Conservation (phyloP, 345 rosid genomes). For the Geranium brycei region DNA sequence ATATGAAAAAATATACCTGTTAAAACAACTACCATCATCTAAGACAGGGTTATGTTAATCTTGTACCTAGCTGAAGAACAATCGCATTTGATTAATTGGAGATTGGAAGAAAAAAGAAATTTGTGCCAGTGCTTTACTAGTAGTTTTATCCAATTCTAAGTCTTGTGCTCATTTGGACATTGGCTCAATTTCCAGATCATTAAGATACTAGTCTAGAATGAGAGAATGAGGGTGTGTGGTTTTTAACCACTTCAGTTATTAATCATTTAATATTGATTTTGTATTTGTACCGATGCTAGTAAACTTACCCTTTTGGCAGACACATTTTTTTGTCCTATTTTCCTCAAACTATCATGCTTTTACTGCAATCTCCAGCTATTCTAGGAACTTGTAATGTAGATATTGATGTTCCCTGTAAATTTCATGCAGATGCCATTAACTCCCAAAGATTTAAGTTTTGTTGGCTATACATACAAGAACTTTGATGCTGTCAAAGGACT, state of each 20-base stretch:
- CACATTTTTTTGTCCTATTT: neutral
- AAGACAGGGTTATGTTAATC: neutral
- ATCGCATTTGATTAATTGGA: no score
- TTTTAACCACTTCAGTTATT: neutral
- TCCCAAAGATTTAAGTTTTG: slow-evolving; percentile 86
- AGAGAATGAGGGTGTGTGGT: neutral
- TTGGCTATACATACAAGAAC: slow-evolving; percentile 94
- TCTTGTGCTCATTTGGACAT: neutral
- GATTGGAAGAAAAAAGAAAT: neutral
- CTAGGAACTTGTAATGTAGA: no score
- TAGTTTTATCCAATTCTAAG: neutral
- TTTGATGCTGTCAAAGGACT: slow-evolving; percentile 86
- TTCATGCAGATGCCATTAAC: slow-evolving; percentile 58
- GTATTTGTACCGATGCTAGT: neutral
- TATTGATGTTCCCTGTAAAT: slow-evolving; percentile 3
- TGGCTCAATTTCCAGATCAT: no score
- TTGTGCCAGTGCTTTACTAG: neutral
- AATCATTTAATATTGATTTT: neutral
- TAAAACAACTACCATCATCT: neutral
- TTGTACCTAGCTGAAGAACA: no score
- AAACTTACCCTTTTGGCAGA: neutral
- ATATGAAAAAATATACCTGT: neutral
- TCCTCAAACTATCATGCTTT: neutral
- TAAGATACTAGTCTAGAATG: neutral
- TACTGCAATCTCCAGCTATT: neutral